A percentile compares a stretch with the other conserved stretches of the same genome.
Conservation (phyloP, 2,329 filamentous ascomycete genomes). For the Teratosphaeria epicoccoides region DNA sequence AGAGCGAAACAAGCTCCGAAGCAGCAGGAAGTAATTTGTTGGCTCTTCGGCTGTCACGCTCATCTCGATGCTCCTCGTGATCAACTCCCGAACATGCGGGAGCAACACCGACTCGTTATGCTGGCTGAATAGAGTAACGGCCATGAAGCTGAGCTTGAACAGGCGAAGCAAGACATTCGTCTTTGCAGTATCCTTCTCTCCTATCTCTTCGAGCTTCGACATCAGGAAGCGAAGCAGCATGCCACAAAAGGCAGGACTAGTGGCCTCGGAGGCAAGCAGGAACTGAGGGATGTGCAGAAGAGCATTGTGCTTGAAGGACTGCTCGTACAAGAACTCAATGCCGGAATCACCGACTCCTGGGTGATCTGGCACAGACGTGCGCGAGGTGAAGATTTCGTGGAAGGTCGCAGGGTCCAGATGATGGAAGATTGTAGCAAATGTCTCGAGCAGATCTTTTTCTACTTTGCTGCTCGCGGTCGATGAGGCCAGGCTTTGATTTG, state of each 20-base stretch:
- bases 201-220: slow-evolving; percentile 91
- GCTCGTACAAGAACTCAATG: slow-evolving; percentile 90
- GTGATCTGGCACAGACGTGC: slow-evolving; percentile 9
- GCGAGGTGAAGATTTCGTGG: slow-evolving; percentile 71
- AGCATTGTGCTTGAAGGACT: slow-evolving; percentile 94
- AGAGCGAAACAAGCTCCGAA: slow-evolving; percentile 86
- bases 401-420: slow-evolving; percentile 97
- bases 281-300: slow-evolving; percentile 95
- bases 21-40: slow-evolving; percentile 94
- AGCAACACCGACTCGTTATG: slow-evolving; percentile 94
- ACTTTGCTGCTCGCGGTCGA: slow-evolving; percentile 64
- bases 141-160: slow-evolving; percentile 99
- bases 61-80: slow-evolving; percentile 92
- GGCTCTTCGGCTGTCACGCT: slow-evolving; percentile 94
- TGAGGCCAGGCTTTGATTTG: slow-evolving; percentile 88
- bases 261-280: slow-evolving; percentile 96
- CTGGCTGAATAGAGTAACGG: slow-evolving; percentile 84
- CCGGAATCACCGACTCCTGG: slow-evolving; percentile 54
- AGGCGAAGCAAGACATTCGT: slow-evolving; percentile 85
- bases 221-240: slow-evolving; percentile 97
- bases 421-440: slow-evolving; percentile 96
- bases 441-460: slow-evolving; percentile 94
- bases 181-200: slow-evolving; percentile 81
- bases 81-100: slow-evolving; percentile 92
- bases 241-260: slow-evolving; percentile 91